phyloP scores from a whole-genome alignment of 2,329 filamentous ascomycete species.

The Colletotrichum plurivorum region DNA sequence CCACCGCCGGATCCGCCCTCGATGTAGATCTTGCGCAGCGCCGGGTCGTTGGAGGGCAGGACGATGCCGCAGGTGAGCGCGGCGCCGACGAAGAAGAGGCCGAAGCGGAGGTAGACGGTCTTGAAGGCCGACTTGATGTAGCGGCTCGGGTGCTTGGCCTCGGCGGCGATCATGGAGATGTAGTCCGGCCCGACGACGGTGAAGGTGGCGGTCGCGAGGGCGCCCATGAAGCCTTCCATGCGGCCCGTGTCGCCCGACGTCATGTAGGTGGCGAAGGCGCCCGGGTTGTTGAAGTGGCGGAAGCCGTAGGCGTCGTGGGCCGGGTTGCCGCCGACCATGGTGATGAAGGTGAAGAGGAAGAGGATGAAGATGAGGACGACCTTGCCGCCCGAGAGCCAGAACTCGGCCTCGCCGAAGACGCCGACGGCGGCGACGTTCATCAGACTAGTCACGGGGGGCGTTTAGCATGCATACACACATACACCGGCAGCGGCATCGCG shows the following conservation, averaged over 20 bases:
- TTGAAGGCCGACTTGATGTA: constrained; percentile 69
- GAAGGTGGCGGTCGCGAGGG: constrained; percentile 76
- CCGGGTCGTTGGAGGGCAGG: constrained; percentile 74
- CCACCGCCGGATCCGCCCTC: constrained; percentile 66
- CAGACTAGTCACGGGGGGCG: constrained; percentile 34
- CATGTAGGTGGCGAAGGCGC: constrained; percentile 38
- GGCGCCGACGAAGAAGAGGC: constrained; percentile 65
- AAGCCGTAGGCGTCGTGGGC: constrained; percentile 45
- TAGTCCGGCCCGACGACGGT: constrained; percentile 75
- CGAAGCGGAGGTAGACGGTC: constrained; percentile 78
- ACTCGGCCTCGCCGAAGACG: constrained; percentile 69
- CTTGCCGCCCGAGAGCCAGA: constrained; percentile 70
- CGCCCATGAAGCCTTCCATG: constrained; percentile 79
- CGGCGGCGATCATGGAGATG: constrained; percentile 76
- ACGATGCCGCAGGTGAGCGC: constrained; percentile 77
- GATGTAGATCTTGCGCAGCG: constrained; percentile 65
- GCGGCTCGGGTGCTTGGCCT: constrained; percentile 73
- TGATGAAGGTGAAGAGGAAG: constrained; percentile 71
- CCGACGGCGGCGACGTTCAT: constrained; percentile 42
- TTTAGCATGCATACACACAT: constrained; percentile 38
- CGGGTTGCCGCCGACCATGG: constrained; percentile 48
- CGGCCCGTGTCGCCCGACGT: constrained; percentile 70
- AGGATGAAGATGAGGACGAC: constrained; percentile 71
- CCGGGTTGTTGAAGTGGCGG: constrained; percentile 39
- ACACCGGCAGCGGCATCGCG: neutral